Conservation (phyloP, 1,284 basidiomycete genomes). For the Cryptococcus hybrid region DNA sequence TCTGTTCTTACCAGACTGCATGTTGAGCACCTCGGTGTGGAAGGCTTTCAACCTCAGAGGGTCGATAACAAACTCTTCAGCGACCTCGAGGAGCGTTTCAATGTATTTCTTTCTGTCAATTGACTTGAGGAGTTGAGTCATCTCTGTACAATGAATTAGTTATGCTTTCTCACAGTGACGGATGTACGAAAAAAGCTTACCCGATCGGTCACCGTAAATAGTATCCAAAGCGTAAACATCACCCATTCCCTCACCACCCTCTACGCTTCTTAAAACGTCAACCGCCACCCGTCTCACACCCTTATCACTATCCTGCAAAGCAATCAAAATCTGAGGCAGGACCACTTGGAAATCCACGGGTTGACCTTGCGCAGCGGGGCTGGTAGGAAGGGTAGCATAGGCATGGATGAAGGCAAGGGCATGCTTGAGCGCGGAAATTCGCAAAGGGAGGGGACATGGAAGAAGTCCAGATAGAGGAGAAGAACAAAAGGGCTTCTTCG, state of each 20-base stretch:
- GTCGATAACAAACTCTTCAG: constrained; percentile 70
- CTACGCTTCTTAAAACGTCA: constrained; percentile 57
- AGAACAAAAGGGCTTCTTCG: constrained; percentile 74
- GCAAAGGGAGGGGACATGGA: constrained; percentile 44
- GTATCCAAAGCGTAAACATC: constrained; percentile 77
- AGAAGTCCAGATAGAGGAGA: constrained; percentile 65
- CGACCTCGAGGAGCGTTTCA: constrained; percentile 56
- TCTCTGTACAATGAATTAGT: constrained; percentile 48
- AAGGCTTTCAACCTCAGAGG: constrained; percentile 60
- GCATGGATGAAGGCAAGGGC: constrained; percentile 61
- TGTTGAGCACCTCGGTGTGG: constrained; percentile 60
- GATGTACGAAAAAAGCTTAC: neutral
- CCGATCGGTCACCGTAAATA: constrained; percentile 69
- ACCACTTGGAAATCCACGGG: constrained; percentile 76
- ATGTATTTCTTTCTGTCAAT: constrained; percentile 69
- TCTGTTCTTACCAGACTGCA: constrained; percentile 57
- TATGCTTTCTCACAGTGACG: neutral
- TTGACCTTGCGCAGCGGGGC: neutral
- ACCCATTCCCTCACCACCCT: constrained; percentile 32
- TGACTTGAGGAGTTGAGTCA: constrained; percentile 76
- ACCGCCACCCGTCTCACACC: constrained; percentile 62
- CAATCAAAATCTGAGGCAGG: constrained; percentile 71
- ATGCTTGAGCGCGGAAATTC: constrained; percentile 73
- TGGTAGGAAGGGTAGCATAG: constrained; percentile 45
- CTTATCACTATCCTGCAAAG: constrained; percentile 59